Percentiles rank a stretch among this genome's conserved stretches.
phyloP scores from a whole-genome alignment of 2,329 filamentous ascomycete species.

The Colletotrichum eremochloae region DNA sequence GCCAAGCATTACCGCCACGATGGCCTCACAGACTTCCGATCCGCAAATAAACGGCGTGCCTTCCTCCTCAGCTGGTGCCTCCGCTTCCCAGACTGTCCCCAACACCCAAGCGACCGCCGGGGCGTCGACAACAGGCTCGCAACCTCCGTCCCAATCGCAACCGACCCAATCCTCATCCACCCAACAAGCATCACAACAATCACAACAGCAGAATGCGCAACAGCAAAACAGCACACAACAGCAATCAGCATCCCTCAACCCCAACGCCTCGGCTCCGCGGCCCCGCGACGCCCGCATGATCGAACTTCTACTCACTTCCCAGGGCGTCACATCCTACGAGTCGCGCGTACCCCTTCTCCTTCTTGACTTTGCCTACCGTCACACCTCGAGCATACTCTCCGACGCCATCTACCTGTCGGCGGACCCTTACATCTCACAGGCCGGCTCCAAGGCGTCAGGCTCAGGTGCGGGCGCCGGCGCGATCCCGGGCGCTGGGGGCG shows the following conservation, averaged over 20 bases:
- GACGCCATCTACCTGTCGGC: constrained; percentile 78
- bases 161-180: constrained; percentile 33
- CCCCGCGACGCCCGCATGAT: constrained; percentile 85
- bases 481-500: constrained; percentile 56
- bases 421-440: constrained; percentile 75
- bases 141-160: constrained; percentile 38
- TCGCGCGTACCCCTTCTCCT: constrained; percentile 85
- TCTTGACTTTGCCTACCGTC: constrained; percentile 88
- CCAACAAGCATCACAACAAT: constrained; percentile 45
- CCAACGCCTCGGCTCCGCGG: constrained; percentile 62
- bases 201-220: constrained; percentile 40
- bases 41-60: constrained; percentile 69
- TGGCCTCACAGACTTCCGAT: constrained; percentile 50
- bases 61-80: constrained; percentile 55
- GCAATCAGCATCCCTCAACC: constrained; percentile 44
- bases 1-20: background rate
- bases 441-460: constrained; percentile 65
- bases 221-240: constrained; percentile 29
- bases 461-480: constrained; percentile 62
- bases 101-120: constrained; percentile 53
- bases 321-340: constrained; percentile 85
- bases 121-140: constrained; percentile 43
- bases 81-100: constrained; percentile 53
- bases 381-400: constrained; percentile 78
- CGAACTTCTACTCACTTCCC: constrained; percentile 82